Base-by-base conservation (phyloP, 1,284 basidiomycete genomes). In the Ceratobasidium sp. region DNA sequence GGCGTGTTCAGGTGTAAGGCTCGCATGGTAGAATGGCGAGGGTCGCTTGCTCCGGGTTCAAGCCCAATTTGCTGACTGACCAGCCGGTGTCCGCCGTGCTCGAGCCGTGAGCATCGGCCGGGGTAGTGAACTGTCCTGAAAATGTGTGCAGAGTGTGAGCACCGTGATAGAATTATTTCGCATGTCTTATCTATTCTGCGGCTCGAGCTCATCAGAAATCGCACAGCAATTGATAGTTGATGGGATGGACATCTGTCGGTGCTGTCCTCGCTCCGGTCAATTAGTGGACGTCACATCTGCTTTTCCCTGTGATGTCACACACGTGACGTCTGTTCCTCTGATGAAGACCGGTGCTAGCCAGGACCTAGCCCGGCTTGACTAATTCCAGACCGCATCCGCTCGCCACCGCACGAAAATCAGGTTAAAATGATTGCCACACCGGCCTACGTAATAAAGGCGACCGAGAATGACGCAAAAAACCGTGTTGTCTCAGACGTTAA, bases 121-220 rank as follows among this genome's bases (percentile, higher is more conserved):
- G 35, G 35, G 4, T 38, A 4, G 35, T 38, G 35, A 38, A 38
- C 35, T 38, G 35, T 38, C 35, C 35, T 38, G 35, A 38, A 38
- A 38, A 38, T 38, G 35, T 38, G 35, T 38, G 35, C 35, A 38
- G 6, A 5, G 35, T 38, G 11, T 38, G 11, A 11, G 35, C 35
- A n/a, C n/a, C n/a, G n/a, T 38, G 35, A 38, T 38, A 38, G 35
- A 38, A 38, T 38, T 38, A 38, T 38, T 38, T 38, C 35, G 35
- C 35, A 41, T 59, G 57, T 38, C 57, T 59, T 59, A 59, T 59
- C 57, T 59, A 38, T 59, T 59, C 57, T 59, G 57, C 57, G 57
- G 57, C 26, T 59, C n/a, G 35, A 38, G 38, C 57, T 59, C 57
- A 59, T 38, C 57, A 38, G 35, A 38, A 38, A 38, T 38, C 35